Evolutionary conservation across 2,329 filamentous ascomycete species (phyloP).

Genomic region (Neocatenulostroma microsporum): DNA sequence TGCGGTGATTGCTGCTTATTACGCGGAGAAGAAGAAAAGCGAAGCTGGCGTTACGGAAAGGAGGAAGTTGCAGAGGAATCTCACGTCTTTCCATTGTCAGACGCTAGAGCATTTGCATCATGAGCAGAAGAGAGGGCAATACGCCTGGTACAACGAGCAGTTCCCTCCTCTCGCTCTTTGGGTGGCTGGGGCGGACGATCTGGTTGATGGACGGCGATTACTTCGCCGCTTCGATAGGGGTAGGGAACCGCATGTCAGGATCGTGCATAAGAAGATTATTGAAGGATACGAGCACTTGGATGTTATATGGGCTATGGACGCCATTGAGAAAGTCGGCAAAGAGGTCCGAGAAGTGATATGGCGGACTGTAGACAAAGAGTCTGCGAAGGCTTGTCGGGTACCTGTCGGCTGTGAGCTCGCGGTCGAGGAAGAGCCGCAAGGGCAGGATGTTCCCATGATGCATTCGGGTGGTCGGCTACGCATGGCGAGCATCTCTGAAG

Average conservation of each 20-base stretch:
- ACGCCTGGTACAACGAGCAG: conserved; percentile 72
- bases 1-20: conserved; percentile 31
- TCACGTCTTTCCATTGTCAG: conserved; percentile 25
- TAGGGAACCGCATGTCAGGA: conserved; percentile 68
- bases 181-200: conserved; percentile 72
- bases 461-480: conserved; percentile 18
- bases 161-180: conserved; percentile 81
- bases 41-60: conserved; percentile 22
- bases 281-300: conserved; percentile 89
- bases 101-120: conserved; percentile 24
- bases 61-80: conserved; percentile 23
- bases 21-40: conserved; percentile 20
- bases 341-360: conserved; percentile 78
- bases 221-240: conserved; percentile 66
- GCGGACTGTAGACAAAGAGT: conserved; percentile 58
- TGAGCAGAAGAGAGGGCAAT: conserved; percentile 30
- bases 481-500: conserved; percentile 25
- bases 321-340: conserved; percentile 69
- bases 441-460: conserved; percentile 23
- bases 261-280: conserved; percentile 77
- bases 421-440: conserved; percentile 15
- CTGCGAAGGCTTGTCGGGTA: conserved; percentile 52
- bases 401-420: conserved; percentile 55
- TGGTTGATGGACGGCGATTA: conserved; percentile 74
- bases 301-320: conserved; percentile 90